Evolutionary conservation across 2,329 filamentous ascomycete species (phyloP).

Genomic region (Cladorrhinum sp.): DNA sequence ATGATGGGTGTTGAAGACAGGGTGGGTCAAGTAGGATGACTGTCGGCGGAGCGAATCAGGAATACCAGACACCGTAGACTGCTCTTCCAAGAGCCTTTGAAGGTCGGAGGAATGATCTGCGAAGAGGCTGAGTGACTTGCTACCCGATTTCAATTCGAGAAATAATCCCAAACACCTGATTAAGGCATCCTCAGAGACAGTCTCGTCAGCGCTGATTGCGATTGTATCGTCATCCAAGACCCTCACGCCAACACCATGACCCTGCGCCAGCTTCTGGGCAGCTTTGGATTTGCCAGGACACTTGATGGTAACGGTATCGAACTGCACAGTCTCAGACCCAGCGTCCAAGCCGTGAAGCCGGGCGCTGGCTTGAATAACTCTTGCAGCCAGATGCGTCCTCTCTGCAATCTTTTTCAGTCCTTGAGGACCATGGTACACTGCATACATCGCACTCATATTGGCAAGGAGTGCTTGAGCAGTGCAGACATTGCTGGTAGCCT

Average conservation of each 20-base stretch:
- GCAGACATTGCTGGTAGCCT: conserved; percentile 96
- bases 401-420: conserved; percentile 82
- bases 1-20: conserved; percentile 92
- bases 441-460: conserved; percentile 95
- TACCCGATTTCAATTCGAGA: background rate
- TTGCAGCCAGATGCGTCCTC: conserved; percentile 68
- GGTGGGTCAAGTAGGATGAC: conserved; percentile 77
- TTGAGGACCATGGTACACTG: conserved; percentile 84
- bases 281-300: conserved; percentile 36
- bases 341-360: conserved; percentile 59
- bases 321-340: conserved; percentile 58
- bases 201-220: conserved; percentile 75
- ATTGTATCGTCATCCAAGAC: conserved; percentile 58
- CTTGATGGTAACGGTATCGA: conserved; percentile 74
- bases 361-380: conserved; percentile 65
- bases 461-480: conserved; percentile 90
- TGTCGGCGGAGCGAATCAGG: conserved; percentile 65
- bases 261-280: conserved; percentile 38
- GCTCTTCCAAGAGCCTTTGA: conserved; percentile 29
- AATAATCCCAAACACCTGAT: conserved; percentile 22
- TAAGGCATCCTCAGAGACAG: conserved; percentile 32
- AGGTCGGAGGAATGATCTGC: background rate
- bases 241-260: conserved; percentile 60
- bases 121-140: conserved; percentile 24
- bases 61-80: conserved; percentile 34